Percentiles rank a stretch among this genome's conserved stretches.
Conservation (phyloP, 2,329 filamentous ascomycete species). For the Corniculantispora saksenae region DNA sequence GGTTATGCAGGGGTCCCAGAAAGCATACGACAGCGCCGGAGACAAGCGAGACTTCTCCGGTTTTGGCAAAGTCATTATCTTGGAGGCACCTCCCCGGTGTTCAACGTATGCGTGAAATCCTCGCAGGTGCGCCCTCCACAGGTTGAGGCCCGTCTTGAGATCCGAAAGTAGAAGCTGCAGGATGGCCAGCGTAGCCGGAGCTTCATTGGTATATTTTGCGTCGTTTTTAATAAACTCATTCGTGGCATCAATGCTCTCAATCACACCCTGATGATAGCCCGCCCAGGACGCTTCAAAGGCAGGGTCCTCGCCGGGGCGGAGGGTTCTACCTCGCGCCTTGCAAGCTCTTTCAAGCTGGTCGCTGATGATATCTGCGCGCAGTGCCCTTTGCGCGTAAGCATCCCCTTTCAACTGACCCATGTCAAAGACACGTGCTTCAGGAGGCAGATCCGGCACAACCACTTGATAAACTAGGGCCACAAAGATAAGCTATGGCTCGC, state of each 20-base stretch:
- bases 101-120: constrained; percentile 3
- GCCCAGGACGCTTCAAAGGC: constrained; percentile 1
- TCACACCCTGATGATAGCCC: neutral
- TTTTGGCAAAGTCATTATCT: neutral
- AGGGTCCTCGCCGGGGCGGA: neutral
- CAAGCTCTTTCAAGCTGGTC: neutral
- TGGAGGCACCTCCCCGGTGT: neutral
- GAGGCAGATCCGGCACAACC: neutral
- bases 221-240: neutral
- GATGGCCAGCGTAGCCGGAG: constrained; percentile 3
- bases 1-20: too few species aligned
- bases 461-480: neutral
- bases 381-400: neutral
- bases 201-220: neutral
- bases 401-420: neutral
- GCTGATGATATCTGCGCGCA: neutral
- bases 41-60: constrained; percentile 11
- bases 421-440: neutral
- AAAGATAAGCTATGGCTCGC: too few species aligned
- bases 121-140: neutral
- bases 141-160: neutral
- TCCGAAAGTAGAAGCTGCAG: constrained; percentile 5
- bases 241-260: neutral
- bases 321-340: neutral
- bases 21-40: neutral